Evolutionary conservation across 768 basidiomycete species (phyloP).

Genomic region (Mycena kentingensis): DNA sequence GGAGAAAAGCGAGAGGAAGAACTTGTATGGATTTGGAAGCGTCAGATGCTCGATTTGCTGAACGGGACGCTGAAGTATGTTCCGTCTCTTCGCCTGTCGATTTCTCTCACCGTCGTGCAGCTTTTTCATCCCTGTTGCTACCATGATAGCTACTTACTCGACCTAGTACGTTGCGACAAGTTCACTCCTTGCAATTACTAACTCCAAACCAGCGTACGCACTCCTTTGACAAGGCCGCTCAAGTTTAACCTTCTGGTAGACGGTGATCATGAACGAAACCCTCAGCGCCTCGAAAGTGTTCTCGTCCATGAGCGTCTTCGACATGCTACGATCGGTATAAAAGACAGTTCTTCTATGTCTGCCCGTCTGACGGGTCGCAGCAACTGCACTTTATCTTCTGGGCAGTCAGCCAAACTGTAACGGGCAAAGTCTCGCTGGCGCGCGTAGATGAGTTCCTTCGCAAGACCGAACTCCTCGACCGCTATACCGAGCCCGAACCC

Average conservation of each 20-base stretch:
- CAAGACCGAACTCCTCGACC: constrained; percentile 53
- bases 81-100: neutral
- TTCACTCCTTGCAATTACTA: neutral
- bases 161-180: constrained; percentile 14
- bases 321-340: constrained; percentile 56
- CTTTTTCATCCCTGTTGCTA: constrained; percentile 59
- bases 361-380: neutral
- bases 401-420: constrained; percentile 20
- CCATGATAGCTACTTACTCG: constrained; percentile 64
- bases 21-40: constrained; percentile 27
- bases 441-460: constrained; percentile 48
- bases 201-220: constrained; percentile 7
- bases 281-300: constrained; percentile 49
- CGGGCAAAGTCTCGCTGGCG: constrained; percentile 66
- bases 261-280: constrained; percentile 42
- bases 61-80: constrained; percentile 48
- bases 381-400: constrained; percentile 21
- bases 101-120: constrained; percentile 31
- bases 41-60: constrained; percentile 46
- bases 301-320: constrained; percentile 61
- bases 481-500: constrained; percentile 34
- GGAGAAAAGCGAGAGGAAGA: constrained; percentile 47
- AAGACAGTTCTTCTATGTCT: constrained; percentile 34
- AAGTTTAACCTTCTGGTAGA: constrained; percentile 25
- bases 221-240: neutral